Percentiles rank a stretch among this genome's conserved stretches.
Evolutionary conservation across 768 basidiomycete genomes (phyloP).

Genomic region (Strobilomyces dryophilus): DNA sequence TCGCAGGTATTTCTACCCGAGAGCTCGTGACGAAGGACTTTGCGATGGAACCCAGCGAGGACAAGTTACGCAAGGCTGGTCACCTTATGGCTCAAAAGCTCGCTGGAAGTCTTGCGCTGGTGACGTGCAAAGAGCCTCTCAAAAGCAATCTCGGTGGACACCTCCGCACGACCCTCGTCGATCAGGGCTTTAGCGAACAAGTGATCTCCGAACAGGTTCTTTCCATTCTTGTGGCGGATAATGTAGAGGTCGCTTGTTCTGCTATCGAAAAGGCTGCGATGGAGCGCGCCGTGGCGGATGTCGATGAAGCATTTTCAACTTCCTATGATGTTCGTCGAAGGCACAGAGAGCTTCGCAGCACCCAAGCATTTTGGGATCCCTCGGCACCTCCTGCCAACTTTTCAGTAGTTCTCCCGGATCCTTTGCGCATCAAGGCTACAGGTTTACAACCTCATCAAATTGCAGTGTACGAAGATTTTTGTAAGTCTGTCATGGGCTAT

Average conservation of each 20-base stretch:
- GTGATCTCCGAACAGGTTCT: constrained; percentile 80
- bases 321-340: constrained; percentile 83
- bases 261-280: constrained; percentile 97
- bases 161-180: constrained; percentile 74
- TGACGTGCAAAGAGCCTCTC: constrained; percentile 97
- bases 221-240: constrained; percentile 80
- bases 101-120: constrained; percentile 91
- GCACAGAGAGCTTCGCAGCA: constrained; percentile 76
- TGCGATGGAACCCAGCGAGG: constrained; percentile 86
- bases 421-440: constrained; percentile 75
- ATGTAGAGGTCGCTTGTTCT: constrained; percentile 88
- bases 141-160: constrained; percentile 89
- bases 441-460: constrained; percentile 82
- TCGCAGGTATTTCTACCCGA: constrained; percentile 94
- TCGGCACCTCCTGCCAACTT: constrained; percentile 68
- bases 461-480: constrained; percentile 94
- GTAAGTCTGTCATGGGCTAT: constrained; percentile 34
- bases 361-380: constrained; percentile 88
- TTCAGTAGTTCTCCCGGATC: constrained; percentile 75
- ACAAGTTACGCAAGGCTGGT: constrained; percentile 85
- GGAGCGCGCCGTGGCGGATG: constrained; percentile 90
- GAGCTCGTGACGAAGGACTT: constrained; percentile 97
- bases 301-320: constrained; percentile 81
- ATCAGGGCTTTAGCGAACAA: constrained; percentile 89
- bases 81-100: constrained; percentile 97